A percentile compares a stretch with the other conserved stretches of the same genome.
Evolutionary conservation across 2,329 filamentous ascomycete species (phyloP).

Genomic region (Monilinia fructicola): DNA sequence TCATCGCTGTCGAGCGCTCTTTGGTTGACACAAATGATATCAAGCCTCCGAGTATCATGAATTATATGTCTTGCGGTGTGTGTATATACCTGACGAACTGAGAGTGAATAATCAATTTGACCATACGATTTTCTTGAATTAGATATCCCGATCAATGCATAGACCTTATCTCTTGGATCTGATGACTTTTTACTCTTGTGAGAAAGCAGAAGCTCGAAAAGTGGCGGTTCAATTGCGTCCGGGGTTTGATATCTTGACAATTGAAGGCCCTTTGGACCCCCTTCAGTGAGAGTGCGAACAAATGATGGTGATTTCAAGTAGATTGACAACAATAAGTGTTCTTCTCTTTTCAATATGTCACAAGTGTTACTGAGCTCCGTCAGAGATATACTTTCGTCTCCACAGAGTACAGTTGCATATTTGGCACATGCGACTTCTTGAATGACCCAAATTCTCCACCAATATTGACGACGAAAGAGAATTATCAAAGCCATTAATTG

Average conservation of each 20-base stretch:
- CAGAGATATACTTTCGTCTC: conserved; percentile 42
- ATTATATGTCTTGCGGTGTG: conserved; percentile 36
- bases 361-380: conserved; percentile 38
- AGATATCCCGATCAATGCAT: conserved; percentile 37
- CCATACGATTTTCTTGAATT: conserved; percentile 29
- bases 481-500: conserved; percentile 40
- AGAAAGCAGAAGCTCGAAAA: conserved; percentile 34
- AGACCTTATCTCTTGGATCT: conserved; percentile 38
- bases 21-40: conserved; percentile 37
- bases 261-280: conserved; percentile 33
- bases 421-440: conserved; percentile 45
- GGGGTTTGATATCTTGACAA: conserved; percentile 31
- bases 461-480: conserved; percentile 45
- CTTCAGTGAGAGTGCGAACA: conserved; percentile 30
- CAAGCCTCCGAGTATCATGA: conserved; percentile 28
- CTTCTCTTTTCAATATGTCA: conserved; percentile 29
- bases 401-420: conserved; percentile 43
- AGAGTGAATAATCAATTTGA: conserved; percentile 32
- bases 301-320: conserved; percentile 30
- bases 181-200: conserved; percentile 38
- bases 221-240: conserved; percentile 25
- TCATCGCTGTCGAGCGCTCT: conserved; percentile 23
- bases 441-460: conserved; percentile 46
- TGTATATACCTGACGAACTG: conserved; percentile 30
- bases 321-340: conserved; percentile 25